Percentiles rank a stretch among this genome's conserved stretches.
These are phyloP conservation scores for Eimeria necatrix DNA, from an alignment of 169 alveolate genomes.

Conservation along the genomic window DNA sequence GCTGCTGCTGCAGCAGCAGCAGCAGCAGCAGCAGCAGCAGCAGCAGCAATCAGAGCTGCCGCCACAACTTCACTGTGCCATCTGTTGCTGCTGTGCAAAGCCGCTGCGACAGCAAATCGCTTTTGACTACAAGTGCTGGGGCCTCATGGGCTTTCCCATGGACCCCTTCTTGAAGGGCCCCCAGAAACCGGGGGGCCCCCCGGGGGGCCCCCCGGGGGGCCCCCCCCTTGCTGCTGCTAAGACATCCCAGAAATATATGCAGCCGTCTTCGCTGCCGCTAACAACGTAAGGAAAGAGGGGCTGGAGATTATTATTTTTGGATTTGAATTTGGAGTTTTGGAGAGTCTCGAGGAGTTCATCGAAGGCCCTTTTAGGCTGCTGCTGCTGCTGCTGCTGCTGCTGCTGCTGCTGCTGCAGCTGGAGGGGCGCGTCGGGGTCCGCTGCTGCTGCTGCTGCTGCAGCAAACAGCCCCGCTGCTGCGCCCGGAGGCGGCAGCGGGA, in stretches of 20 bases:
- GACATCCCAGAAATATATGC: neutral
- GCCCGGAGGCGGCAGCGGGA: neutral
- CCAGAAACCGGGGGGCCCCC: neutral
- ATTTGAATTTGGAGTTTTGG: neutral
- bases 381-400: neutral
- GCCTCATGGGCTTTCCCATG: neutral
- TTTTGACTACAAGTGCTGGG: neutral
- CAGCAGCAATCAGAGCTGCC: neutral
- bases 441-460: neutral
- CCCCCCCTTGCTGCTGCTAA: neutral
- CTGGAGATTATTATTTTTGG: neutral
- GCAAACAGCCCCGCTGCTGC: neutral
- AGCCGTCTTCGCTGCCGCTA: slow-evolving; percentile 25
- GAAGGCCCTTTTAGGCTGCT: neutral
- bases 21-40: no score
- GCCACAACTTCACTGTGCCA: slow-evolving; percentile 10
- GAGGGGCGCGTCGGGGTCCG: neutral
- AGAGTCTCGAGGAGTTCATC: neutral
- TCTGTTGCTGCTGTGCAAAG: slow-evolving; percentile 36
- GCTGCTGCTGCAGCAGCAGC: no score
- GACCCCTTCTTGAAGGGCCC: neutral
- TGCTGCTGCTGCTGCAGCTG: neutral
- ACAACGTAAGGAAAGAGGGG: neutral
- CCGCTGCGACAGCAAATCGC: neutral
- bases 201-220: neutral